phyloP scores from a whole-genome alignment of 2,329 filamentous ascomycete genomes.

The Dactylellina cionopaga region DNA sequence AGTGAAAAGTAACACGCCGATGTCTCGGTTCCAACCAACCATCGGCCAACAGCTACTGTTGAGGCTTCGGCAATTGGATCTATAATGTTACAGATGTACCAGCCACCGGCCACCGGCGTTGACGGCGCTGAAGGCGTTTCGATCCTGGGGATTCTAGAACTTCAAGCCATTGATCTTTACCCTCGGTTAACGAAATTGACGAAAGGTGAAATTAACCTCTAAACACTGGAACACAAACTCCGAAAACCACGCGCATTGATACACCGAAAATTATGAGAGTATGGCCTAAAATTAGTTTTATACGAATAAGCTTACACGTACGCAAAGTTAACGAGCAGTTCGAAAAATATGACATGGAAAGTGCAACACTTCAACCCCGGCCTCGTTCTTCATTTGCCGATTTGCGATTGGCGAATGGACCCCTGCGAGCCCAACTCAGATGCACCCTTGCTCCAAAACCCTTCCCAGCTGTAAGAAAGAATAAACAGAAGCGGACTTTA shows the following conservation, averaged over 20 bases:
- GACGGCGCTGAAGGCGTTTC: neutral
- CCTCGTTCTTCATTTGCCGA: neutral
- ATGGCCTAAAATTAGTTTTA: too few species aligned
- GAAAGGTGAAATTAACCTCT: neutral
- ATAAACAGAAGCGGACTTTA: slow-evolving; percentile 21
- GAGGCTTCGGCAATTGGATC: too few species aligned
- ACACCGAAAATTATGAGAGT: too few species aligned
- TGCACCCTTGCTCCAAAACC: neutral
- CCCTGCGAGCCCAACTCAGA: neutral
- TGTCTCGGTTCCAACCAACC: too few species aligned
- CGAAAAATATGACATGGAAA: too few species aligned
- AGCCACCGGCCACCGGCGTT: too few species aligned
- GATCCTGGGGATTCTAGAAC: slow-evolving; percentile 10
- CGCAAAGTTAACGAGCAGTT: neutral
- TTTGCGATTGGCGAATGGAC: slow-evolving; percentile 12
- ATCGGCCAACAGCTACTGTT: too few species aligned
- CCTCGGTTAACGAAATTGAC: slow-evolving; percentile 4
- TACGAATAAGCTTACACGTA: too few species aligned
- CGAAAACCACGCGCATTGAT: slow-evolving; percentile 32
- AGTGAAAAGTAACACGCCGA: too few species aligned
- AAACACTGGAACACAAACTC: slow-evolving; percentile 48
- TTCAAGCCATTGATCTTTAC: slow-evolving; percentile 6
- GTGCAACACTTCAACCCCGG: too few species aligned
- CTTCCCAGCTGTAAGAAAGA: neutral
- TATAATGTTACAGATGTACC: too few species aligned